Conservation (phyloP, 1,139 yeast genomes). For the Meyerozyma smithsonii region DNA sequence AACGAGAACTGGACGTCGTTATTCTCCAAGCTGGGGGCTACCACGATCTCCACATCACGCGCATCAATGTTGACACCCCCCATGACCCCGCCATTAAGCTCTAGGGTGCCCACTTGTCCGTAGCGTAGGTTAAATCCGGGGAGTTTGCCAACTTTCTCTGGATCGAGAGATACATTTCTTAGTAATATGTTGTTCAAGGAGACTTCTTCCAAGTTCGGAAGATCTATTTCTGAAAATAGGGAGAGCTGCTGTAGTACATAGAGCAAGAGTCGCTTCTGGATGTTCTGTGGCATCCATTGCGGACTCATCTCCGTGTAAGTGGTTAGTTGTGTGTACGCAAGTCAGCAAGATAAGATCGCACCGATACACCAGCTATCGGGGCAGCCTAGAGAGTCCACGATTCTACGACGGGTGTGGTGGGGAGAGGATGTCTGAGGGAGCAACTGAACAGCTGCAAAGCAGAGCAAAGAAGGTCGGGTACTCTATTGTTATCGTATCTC, state of each 20-base stretch:
- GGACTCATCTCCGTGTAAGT: conserved; percentile 41
- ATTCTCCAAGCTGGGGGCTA: conserved; percentile 44
- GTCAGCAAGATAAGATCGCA: not conserved
- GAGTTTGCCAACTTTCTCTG: conserved; percentile 58
- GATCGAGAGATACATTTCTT: conserved; percentile 63
- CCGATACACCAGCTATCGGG: not conserved
- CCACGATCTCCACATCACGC: conserved; percentile 49
- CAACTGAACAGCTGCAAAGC: no score
- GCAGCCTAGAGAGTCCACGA: not conserved
- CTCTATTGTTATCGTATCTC: not conserved
- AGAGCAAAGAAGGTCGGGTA: no score
- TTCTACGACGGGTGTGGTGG: not conserved
- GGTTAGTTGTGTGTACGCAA: not conserved
- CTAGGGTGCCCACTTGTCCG: conserved; percentile 57
- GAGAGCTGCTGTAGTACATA: conserved; percentile 79
- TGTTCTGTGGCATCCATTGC: conserved; percentile 77
- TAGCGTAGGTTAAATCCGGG: conserved; percentile 65
- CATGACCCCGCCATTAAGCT: conserved; percentile 45
- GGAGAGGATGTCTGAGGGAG: not conserved
- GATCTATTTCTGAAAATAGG: conserved; percentile 76
- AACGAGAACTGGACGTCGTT: conserved; percentile 37
- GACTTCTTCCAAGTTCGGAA: conserved; percentile 73
- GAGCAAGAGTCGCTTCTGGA: conserved; percentile 74
- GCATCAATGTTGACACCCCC: conserved; percentile 68
- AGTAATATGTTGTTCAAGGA: conserved; percentile 55